A percentile compares a stretch with the other conserved stretches of the same genome.
phyloP scores from a whole-genome alignment of 2,329 filamentous ascomycete genomes.

The Neocucurbitaria cava region DNA sequence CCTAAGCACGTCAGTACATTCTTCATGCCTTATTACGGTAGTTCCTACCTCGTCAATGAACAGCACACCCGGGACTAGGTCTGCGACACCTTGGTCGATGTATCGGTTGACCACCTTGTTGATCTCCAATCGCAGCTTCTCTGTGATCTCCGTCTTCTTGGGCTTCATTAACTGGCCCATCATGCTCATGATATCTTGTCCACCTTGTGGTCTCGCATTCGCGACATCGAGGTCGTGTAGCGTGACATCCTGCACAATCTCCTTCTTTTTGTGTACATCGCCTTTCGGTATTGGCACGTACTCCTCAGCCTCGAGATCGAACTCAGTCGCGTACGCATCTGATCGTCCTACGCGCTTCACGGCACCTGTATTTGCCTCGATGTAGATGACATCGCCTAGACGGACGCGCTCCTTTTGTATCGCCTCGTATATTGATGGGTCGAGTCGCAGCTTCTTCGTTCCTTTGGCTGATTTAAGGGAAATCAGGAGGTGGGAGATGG shows the following conservation, averaged over 20 bases:
- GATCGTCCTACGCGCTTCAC: conserved; percentile 96
- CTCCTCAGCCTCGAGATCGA: conserved; percentile 97
- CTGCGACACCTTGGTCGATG: conserved; percentile 96
- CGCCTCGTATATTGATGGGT: conserved; percentile 98
- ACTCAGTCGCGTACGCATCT: conserved; percentile 97
- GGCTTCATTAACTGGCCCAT: conserved; percentile 99
- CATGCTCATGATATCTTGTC: conserved; percentile 99
- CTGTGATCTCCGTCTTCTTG: conserved; percentile 98
- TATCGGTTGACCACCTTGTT: conserved; percentile 99
- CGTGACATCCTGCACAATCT: conserved; percentile 98
- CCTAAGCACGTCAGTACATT: conserved; percentile 60
- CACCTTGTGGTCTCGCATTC: conserved; percentile 92
- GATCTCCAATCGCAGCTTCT: conserved; percentile 94
- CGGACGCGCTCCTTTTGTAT: conserved; percentile 98
- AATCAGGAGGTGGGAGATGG: conserved; percentile 93
- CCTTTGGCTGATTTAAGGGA: conserved; percentile 94
- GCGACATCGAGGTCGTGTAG: conserved; percentile 96
- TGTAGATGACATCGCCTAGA: conserved; percentile 97
- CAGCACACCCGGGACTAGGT: conserved; percentile 95
- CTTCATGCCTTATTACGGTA: not conserved
- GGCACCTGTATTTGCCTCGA: conserved; percentile 97
- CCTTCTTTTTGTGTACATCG: conserved; percentile 99
- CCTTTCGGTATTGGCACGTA: conserved; percentile 99
- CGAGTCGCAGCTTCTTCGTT: conserved; percentile 95
- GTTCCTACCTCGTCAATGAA: conserved; percentile 92